Conservation (phyloP, 2,329 filamentous ascomycete genomes). For the Claviceps maximensis region DNA sequence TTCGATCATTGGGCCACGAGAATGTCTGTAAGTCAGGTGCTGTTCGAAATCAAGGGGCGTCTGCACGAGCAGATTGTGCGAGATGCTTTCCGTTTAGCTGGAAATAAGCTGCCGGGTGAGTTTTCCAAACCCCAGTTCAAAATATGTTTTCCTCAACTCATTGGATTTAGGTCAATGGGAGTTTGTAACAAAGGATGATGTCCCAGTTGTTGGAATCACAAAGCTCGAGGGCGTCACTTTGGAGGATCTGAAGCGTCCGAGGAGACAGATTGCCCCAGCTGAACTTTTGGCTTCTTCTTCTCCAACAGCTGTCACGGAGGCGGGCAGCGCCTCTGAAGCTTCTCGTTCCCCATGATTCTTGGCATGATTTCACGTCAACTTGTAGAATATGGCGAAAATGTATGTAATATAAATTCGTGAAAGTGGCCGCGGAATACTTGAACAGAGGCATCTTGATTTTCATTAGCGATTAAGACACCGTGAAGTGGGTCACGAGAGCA, state of each 20-base stretch:
- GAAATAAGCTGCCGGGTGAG: conserved; percentile 85
- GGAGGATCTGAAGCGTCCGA: conserved; percentile 69
- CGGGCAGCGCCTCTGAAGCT: conserved; percentile 21
- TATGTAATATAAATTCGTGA: conserved; percentile 1
- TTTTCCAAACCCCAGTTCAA: conserved; percentile 5
- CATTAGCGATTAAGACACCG: background rate
- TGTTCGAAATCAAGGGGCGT: conserved; percentile 85
- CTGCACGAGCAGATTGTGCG: conserved; percentile 88
- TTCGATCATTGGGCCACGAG: conserved; percentile 95
- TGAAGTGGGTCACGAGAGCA: background rate
- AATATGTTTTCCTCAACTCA: conserved; percentile 10
- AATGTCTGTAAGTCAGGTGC: conserved; percentile 77
- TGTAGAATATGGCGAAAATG: background rate
- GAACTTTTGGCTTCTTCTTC: conserved; percentile 22
- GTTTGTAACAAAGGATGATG: conserved; percentile 85
- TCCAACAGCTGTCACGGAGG: conserved; percentile 19
- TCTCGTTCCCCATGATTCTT: conserved; percentile 14
- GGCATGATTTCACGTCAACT: background rate
- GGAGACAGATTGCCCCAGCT: conserved; percentile 46
- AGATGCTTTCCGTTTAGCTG: conserved; percentile 88
- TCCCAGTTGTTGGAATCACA: conserved; percentile 81
- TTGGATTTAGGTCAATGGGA: conserved; percentile 58
- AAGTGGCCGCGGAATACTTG: background rate
- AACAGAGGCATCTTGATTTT: background rate
- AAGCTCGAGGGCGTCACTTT: conserved; percentile 77